phyloP scores from a whole-genome alignment of 2,329 filamentous ascomycete genomes.

The Aspergillus terreus region DNA sequence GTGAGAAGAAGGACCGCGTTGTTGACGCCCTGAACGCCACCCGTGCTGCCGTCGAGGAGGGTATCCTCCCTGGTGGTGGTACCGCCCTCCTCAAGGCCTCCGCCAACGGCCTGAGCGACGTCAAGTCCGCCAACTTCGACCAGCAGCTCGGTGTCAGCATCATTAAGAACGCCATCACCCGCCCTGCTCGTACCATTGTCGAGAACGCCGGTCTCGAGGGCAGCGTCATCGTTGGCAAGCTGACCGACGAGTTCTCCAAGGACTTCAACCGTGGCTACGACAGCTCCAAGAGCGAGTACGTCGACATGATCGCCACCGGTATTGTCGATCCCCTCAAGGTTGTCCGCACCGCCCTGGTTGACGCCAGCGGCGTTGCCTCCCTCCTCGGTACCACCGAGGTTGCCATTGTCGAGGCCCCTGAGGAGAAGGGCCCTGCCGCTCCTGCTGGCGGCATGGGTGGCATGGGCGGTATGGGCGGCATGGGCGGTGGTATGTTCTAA shows the following conservation, averaged over 20 bases:
- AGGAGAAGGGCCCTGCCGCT: constrained; percentile 73
- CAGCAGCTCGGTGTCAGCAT: constrained; percentile 98
- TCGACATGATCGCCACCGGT: constrained; percentile 96
- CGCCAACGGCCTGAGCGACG: constrained; percentile 73
- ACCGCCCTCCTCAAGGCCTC: constrained; percentile 97
- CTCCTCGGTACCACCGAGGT: constrained; percentile 97
- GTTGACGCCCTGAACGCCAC: constrained; percentile 98
- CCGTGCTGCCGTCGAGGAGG: constrained; percentile 96
- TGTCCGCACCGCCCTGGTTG: constrained; percentile 89
- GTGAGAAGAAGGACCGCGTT: constrained; percentile 99
- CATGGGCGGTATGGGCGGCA: constrained; percentile 52
- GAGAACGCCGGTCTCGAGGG: constrained; percentile 97
- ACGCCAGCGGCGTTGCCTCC: constrained; percentile 93
- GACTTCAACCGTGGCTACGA: constrained; percentile 99
- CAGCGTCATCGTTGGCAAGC: constrained; percentile 94
- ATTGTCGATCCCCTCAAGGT: constrained; percentile 99
- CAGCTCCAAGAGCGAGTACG: constrained; percentile 94
- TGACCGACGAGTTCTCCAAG: constrained; percentile 82
- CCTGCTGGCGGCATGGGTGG: constrained; percentile 59
- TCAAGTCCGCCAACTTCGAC: constrained; percentile 95
- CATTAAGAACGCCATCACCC: constrained; percentile 96
- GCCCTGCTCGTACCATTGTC: constrained; percentile 88
- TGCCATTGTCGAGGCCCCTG: constrained; percentile 90
- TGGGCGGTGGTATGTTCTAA: constrained; percentile 65
- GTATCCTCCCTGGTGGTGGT: constrained; percentile 97